Evolutionary conservation across 2,329 filamentous ascomycete genomes (phyloP), one percentile per base, ranked within the genome.

Genomic region (Waltergamsia citrina): DNA sequence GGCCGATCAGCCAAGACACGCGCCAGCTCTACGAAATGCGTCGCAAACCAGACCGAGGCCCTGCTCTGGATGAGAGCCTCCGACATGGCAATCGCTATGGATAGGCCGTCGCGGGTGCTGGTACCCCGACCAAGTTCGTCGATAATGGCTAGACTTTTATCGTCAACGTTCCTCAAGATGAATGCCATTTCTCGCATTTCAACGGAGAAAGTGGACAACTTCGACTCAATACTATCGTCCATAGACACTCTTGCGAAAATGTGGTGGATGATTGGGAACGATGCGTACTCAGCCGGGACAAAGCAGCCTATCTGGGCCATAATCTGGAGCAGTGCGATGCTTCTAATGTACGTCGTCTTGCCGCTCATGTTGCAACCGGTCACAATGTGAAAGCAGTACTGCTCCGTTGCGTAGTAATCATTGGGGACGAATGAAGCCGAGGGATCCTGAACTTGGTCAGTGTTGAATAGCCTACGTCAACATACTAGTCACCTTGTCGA

Each of bases 281-380:
- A 77, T 0, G 87, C 92, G 48, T 85, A 92, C 20, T 79, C 67
- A 0, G 87, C 90, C 1, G 92, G 92, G 2, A 96, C 81, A 52
- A 93, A 96, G 46, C 78, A 84, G 4, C 88, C 90, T 33, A 95
- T 78, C 48, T 98, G 92, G 1, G 86, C 86, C 87, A 98, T 95
- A 38, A 98, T 78, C 29, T 83, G 77, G 50, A 93, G 75, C 21
- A 98, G 63, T 1, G 90, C 85, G 17, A 94, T 67, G 2, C 83
- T 81, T 32, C 86, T 78, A 41, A 96, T 94, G 49, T 95, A 96
- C 0, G 88, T 98, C 42, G 84, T 94, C 54, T 96, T 98, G 1
- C 88, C 92, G 46, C 86, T 94, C 92, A 98, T 98, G 47, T 98
- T 98, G 53, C 85, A 93, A 4, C 92, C 90, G 0, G 90, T 96